These are phyloP conservation scores for Wickerhamiella domercqiae DNA, from an alignment of 805 yeast species.

Conservation along the genomic window DNA sequence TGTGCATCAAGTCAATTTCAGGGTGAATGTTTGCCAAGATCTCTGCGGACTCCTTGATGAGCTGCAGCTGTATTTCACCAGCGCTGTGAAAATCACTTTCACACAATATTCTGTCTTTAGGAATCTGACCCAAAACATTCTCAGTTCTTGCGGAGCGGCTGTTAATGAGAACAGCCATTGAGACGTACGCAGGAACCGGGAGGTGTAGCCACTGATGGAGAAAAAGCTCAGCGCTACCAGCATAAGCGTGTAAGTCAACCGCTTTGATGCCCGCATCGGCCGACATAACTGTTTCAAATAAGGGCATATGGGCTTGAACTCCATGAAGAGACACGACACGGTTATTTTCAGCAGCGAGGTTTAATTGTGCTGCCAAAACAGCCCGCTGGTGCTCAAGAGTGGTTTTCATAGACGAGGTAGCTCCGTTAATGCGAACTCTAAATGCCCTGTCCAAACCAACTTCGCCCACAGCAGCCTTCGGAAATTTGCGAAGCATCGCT, in stretches of 20 bases:
- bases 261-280: constrained; percentile 20
- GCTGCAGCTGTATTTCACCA: constrained; percentile 16
- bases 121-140: constrained; percentile 23
- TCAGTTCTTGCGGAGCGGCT: constrained; percentile 22
- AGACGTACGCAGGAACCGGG: constrained; percentile 29
- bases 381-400: constrained; percentile 47
- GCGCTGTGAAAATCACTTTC: constrained; percentile 38
- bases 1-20: background rate
- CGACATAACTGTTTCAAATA: constrained; percentile 31
- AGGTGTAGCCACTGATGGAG: constrained; percentile 16
- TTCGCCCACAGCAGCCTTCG: constrained; percentile 57
- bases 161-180: constrained; percentile 40
- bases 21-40: constrained; percentile 4
- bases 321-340: constrained; percentile 66
- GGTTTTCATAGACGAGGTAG: constrained; percentile 37
- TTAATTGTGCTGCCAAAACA: constrained; percentile 37
- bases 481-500: constrained; percentile 20
- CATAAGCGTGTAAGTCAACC: constrained; percentile 67
- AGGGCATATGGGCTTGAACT: constrained; percentile 59
- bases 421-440: constrained; percentile 35
- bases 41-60: constrained; percentile 5
- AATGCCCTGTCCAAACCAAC: constrained; percentile 77
- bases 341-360: constrained; percentile 34
- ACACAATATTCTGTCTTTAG: constrained; percentile 27
- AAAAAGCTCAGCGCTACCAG: constrained; percentile 58